phyloP scores from a whole-genome alignment of 306 rosid species.

The Cucumis melo region DNA sequence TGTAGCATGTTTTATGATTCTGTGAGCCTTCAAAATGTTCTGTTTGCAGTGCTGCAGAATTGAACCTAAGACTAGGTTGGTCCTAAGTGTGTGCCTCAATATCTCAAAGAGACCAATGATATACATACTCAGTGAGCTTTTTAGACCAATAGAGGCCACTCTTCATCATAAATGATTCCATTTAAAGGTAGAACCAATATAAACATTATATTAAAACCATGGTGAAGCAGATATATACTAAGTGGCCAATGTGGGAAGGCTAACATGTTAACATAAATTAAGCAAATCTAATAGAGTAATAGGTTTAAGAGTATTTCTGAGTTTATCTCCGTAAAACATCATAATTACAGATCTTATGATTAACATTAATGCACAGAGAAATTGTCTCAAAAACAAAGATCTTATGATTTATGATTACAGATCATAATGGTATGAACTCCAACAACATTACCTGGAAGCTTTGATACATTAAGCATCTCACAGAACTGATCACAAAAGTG shows the following conservation, averaged over 20 bases:
- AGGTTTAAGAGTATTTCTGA: neutral
- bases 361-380: neutral
- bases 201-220: neutral
- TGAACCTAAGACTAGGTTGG: neutral
- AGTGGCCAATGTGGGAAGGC: neutral
- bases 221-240: neutral
- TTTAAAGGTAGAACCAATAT: neutral
- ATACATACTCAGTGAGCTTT: neutral
- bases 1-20: neutral
- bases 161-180: neutral
- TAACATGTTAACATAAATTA: neutral
- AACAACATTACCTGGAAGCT: slow-evolving; percentile 69
- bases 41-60: neutral
- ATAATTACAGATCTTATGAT: neutral
- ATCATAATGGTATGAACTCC: neutral
- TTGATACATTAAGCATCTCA: slow-evolving; percentile 73
- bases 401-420: neutral
- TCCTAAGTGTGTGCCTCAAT: neutral
- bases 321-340: neutral
- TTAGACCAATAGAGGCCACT: neutral
- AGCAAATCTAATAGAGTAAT: neutral
- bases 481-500: slow-evolving; percentile 96
- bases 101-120: neutral
- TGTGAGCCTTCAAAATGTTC: neutral
- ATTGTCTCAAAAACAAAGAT: neutral